phyloP scores from a whole-genome alignment of 495 filamentous ascomycete species.

The Aspergillus wentii region DNA sequence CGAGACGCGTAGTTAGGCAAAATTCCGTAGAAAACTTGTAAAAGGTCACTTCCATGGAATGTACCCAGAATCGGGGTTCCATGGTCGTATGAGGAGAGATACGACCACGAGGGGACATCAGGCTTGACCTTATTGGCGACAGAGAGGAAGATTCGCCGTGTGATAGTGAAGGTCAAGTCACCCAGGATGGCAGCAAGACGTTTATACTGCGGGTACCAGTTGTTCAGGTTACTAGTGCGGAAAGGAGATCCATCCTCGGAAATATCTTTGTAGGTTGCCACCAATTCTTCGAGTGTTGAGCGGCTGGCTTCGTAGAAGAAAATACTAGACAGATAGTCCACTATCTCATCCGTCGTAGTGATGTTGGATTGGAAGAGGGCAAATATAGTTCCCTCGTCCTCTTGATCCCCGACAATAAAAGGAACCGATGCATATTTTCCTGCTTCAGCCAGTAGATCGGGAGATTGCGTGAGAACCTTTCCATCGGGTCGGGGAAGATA shows the following conservation, averaged over 20 bases:
- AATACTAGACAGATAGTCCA: conserved; percentile 50
- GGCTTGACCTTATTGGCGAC: conserved; percentile 37
- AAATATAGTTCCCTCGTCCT: conserved; percentile 61
- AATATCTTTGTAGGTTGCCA: conserved; percentile 51
- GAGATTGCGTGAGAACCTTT: conserved; percentile 46
- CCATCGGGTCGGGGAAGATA: conserved; percentile 66
- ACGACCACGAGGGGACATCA: conserved; percentile 61
- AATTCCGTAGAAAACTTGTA: conserved; percentile 61
- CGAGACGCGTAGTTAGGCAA: conserved; percentile 56
- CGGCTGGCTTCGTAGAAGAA: conserved; percentile 51
- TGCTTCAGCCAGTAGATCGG: conserved; percentile 43
- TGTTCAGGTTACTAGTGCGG: conserved; percentile 56
- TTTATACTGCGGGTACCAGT: conserved; percentile 70
- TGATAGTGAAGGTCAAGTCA: conserved; percentile 62
- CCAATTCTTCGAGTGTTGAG: conserved; percentile 42
- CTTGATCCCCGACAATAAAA: conserved; percentile 54
- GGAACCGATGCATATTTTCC: conserved; percentile 55
- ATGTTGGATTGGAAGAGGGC: conserved; percentile 61
- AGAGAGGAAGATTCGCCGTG: conserved; percentile 53
- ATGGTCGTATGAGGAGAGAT: conserved; percentile 62
- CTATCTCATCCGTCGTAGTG: conserved; percentile 49
- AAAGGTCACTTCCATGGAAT: conserved; percentile 63
- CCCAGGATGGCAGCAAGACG: conserved; percentile 71
- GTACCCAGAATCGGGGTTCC: conserved; percentile 68
- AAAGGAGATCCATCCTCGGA: conserved; percentile 57